A percentile compares a stretch with the other conserved stretches of the same genome.
These are phyloP conservation scores for Gossypium longicalyx DNA, from an alignment of 345 rosid genomes.

Conservation along the genomic window DNA sequence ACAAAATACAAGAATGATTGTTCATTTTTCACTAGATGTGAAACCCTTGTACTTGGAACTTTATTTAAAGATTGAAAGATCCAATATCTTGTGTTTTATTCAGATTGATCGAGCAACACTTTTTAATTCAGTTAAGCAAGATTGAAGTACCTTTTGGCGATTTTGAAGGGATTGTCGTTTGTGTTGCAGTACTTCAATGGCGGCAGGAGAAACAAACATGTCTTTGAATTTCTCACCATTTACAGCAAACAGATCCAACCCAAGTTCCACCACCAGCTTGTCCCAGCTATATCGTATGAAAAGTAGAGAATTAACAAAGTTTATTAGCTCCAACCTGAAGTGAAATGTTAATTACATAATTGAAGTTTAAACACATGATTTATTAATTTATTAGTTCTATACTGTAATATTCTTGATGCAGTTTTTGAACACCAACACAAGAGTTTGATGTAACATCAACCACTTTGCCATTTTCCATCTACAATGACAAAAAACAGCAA, in stretches of 20 bases:
- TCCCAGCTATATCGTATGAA: conserved; percentile 45
- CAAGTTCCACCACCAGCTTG: conserved; percentile 71
- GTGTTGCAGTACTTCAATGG: conserved; percentile 62
- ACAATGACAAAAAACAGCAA: too few species aligned
- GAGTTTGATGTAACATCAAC: too few species aligned
- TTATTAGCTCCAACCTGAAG: too few species aligned
- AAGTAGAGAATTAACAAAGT: not conserved
- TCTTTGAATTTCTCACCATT: conserved; percentile 89
- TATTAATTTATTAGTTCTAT: too few species aligned
- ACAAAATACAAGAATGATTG: not conserved
- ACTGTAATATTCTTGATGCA: too few species aligned
- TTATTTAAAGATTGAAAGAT: conserved; percentile 1
- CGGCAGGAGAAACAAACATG: conserved; percentile 91
- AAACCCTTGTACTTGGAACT: not conserved
- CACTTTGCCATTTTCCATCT: too few species aligned
- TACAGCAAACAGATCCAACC: conserved; percentile 81
- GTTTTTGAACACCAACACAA: too few species aligned
- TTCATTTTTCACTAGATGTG: conserved; percentile 14
- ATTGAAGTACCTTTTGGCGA: conserved; percentile 77
- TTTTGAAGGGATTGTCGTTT: conserved; percentile 75
- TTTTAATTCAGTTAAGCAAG: conserved; percentile 87
- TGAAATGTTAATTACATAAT: too few species aligned
- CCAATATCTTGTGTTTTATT: conserved; percentile 6
- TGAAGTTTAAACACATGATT: too few species aligned
- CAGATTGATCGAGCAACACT: conserved; percentile 61